Conservation (phyloP, 768 basidiomycete species). For the Kwoniella sp. region DNA sequence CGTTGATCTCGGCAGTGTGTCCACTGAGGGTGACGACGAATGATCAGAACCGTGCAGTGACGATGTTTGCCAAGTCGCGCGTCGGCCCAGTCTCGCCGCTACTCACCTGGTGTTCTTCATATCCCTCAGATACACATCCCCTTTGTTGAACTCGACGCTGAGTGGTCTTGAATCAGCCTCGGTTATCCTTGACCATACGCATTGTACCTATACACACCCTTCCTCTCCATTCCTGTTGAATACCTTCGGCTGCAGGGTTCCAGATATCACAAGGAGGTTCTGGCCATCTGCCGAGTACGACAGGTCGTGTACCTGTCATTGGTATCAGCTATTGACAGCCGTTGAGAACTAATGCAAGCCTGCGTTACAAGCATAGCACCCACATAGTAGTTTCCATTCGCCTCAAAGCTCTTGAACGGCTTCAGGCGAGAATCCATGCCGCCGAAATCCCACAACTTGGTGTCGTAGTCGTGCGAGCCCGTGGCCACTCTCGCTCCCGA, state of each 20-base stretch:
- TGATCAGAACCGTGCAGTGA: not conserved
- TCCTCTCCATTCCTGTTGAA: slow-evolving; percentile 92
- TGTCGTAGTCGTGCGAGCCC: slow-evolving; percentile 95
- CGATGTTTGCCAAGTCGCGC: too few relatives aligned
- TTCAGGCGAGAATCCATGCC: slow-evolving; percentile 86
- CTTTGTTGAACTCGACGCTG: slow-evolving; percentile 63
- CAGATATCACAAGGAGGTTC: slow-evolving; percentile 79
- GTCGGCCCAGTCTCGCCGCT: too few relatives aligned
- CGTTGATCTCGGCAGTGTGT: slow-evolving; percentile 84
- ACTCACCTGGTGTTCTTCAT: slow-evolving; percentile 97
- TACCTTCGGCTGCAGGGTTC: slow-evolving; percentile 78
- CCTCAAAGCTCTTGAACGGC: slow-evolving; percentile 96
- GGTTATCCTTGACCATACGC: too few relatives aligned
- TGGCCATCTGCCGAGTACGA: slow-evolving; percentile 85
- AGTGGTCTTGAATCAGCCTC: too few relatives aligned
- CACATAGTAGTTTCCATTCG: slow-evolving; percentile 87
- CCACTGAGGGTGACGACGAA: slow-evolving; percentile 58
- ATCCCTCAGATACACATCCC: slow-evolving; percentile 96
- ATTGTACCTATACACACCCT: too few relatives aligned
- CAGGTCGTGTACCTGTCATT: slow-evolving; percentile 72
- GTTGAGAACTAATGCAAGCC: not conserved
- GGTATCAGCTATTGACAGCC: too few relatives aligned
- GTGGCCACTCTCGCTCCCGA: slow-evolving; percentile 86
- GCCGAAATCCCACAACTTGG: slow-evolving; percentile 98
- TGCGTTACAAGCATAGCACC: slow-evolving; percentile 7